A percentile compares a stretch with the other conserved stretches of the same genome.
Conservation (phyloP, 495 filamentous ascomycete genomes). For the Aspergillus sparsus region DNA sequence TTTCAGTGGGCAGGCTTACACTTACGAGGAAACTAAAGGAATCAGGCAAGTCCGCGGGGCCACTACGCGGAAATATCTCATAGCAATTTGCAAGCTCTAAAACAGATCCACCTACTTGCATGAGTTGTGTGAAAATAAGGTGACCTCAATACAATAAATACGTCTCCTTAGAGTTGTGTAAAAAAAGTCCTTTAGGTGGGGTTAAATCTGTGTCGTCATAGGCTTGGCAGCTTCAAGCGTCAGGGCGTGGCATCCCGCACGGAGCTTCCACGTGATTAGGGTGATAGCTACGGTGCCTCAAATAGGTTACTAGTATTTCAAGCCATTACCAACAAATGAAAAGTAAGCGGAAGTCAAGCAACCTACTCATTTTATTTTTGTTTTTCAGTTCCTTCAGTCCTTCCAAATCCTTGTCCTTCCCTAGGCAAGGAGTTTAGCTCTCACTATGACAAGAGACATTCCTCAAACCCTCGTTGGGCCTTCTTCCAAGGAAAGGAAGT, state of each 20-base stretch:
- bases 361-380: not conserved
- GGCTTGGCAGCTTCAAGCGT: constrained; percentile 11
- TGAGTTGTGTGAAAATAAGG: not conserved
- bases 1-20: constrained; percentile 16
- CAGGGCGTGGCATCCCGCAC: not conserved
- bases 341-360: not conserved
- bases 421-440: constrained; percentile 4
- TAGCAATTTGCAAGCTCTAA: constrained; percentile 12
- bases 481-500: constrained; percentile 86
- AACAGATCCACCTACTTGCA: constrained; percentile 2
- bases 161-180: not conserved
- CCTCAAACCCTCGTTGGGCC: constrained; percentile 53
- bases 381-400: not conserved
- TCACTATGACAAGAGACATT: constrained; percentile 42
- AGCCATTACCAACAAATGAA: not conserved
- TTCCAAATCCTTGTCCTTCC: not conserved
- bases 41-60: constrained; percentile 7
- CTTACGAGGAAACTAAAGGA: constrained; percentile 12
- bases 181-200: constrained; percentile 9
- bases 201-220: constrained; percentile 21
- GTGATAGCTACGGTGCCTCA: too few relatives aligned
- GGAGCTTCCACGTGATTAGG: not conserved
- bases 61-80: constrained; percentile 13
- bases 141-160: not conserved
- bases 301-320: not conserved